Conservation (phyloP, 2,329 filamentous ascomycete species). For the Penicillium frequentans region DNA sequence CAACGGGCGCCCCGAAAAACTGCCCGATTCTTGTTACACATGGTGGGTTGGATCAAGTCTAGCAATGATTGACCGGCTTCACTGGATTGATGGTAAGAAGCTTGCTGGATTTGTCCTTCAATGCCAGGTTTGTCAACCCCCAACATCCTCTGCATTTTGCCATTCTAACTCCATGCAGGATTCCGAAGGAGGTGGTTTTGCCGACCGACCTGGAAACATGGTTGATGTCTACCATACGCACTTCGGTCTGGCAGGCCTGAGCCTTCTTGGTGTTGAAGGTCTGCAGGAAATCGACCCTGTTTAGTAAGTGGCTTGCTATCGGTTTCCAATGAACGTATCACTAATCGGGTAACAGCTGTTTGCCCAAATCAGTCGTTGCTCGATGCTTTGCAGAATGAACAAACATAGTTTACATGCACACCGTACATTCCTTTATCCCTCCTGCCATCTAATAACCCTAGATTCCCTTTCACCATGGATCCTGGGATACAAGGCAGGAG, state of each 20-base stretch:
- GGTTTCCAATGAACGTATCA: not conserved
- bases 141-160: not conserved
- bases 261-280: conserved; percentile 74
- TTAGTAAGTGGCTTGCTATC: conserved; percentile 61
- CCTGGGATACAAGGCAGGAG: conserved; percentile 72
- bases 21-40: conserved; percentile 96
- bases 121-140: conserved; percentile 62
- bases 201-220: conserved; percentile 89
- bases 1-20: conserved; percentile 92
- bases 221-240: conserved; percentile 96
- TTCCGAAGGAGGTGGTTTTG: conserved; percentile 75
- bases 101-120: conserved; percentile 78
- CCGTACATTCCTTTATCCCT: conserved; percentile 39
- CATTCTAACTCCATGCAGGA: conserved; percentile 53
- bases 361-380: conserved; percentile 67
- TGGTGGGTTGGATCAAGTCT: conserved; percentile 98
- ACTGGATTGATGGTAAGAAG: conserved; percentile 89
- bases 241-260: conserved; percentile 86
- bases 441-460: conserved; percentile 72
- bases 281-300: conserved; percentile 80
- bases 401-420: conserved; percentile 17
- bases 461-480: conserved; percentile 51
- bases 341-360: conserved; percentile 53
- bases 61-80: conserved; percentile 79
- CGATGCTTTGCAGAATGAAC: conserved; percentile 53